Conservation (phyloP, 768 basidiomycete species). For the Leccinum incarnatum region DNA sequence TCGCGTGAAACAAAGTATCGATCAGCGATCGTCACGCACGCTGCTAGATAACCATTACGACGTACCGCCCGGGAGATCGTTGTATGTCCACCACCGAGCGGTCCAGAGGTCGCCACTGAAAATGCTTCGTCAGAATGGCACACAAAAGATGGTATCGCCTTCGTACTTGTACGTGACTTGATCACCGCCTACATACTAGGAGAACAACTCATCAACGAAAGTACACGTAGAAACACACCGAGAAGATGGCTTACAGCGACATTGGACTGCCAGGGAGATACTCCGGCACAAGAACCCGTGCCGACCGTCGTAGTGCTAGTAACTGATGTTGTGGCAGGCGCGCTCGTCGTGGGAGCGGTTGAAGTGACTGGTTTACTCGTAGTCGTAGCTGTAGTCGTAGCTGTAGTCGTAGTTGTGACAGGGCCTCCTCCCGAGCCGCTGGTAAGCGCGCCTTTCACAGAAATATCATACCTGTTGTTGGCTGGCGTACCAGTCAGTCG, state of each 20-base stretch:
- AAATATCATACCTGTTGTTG: slow-evolving; percentile 58
- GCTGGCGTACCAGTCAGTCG: slow-evolving; percentile 28
- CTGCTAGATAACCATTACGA: neutral
- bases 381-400: slow-evolving; percentile 15
- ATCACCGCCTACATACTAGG: slow-evolving; percentile 45
- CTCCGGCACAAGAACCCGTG: slow-evolving; percentile 37
- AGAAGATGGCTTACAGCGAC: slow-evolving; percentile 35
- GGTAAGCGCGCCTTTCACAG: slow-evolving; percentile 54
- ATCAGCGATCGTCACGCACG: neutral
- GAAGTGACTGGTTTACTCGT: slow-evolving; percentile 20
- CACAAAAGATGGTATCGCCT: too few relatives aligned
- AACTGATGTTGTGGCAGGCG: slow-evolving; percentile 2
- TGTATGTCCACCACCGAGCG: slow-evolving; percentile 47
- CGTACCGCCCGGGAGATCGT: slow-evolving; percentile 36
- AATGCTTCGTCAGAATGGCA: neutral
- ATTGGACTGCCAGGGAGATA: slow-evolving; percentile 42
- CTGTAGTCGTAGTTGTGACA: neutral
- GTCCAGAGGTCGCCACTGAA: slow-evolving; percentile 49
- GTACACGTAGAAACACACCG: neutral
- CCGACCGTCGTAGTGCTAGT: slow-evolving; percentile 9
- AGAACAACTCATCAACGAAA: neutral
- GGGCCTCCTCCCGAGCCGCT: slow-evolving; percentile 37
- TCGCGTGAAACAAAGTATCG: neutral
- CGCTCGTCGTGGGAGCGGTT: slow-evolving; percentile 16
- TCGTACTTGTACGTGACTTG: slow-evolving; percentile 44